Evolutionary conservation across 1,139 yeast species (phyloP), one percentile per base, ranked within the genome.

Genomic region (Geotrichum candidum): DNA sequence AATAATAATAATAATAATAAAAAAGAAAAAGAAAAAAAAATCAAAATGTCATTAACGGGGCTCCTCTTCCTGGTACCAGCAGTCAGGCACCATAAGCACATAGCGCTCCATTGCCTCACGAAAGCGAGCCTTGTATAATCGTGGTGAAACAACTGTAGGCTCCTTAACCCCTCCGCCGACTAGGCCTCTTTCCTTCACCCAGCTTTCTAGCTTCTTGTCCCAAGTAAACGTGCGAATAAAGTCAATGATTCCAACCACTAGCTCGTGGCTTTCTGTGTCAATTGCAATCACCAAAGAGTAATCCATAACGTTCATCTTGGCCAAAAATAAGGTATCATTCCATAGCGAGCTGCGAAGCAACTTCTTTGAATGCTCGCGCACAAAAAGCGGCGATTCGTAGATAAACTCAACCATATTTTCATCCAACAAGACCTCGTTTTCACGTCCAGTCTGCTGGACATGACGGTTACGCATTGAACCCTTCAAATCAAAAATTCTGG

Each of bases 251-350:
- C 99, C 99, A 46, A 92, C 96, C 52, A 92, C 90, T 52, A 92
- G 78, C 60, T 86, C 84, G 59, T 84, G 81, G 56, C 82, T 82
- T 50, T 84, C 85, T 57, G 85, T 84, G 69, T 89, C 95, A 57
- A 95, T 89, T 0, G 98, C 99, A 65, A 95, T 87, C 18, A 95
- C 96, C 67, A 95, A 78, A 0, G 98, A 92, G 71, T 95, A 95
- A 74, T 95, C 99, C 99, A 95, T 95, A 13, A 95, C 98, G 71
- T 95, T 96, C 97, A 94, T 91, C 67, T 96, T 96, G 15, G 96
- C 94, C 60, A 95, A 78, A 73, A 94, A 95, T 46, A 95, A 78
- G 0, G 99, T 94, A 70, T 95, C 99, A 71, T 95, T 95, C 85
- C 96, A 94, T 51, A 95, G 76, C 0, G 97, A 91, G 0, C 97